Evolutionary conservation across 305 asterid genomes (phyloP), one percentile per base, ranked within the genome.

Genomic region (Fraxinus floribunda): DNA sequence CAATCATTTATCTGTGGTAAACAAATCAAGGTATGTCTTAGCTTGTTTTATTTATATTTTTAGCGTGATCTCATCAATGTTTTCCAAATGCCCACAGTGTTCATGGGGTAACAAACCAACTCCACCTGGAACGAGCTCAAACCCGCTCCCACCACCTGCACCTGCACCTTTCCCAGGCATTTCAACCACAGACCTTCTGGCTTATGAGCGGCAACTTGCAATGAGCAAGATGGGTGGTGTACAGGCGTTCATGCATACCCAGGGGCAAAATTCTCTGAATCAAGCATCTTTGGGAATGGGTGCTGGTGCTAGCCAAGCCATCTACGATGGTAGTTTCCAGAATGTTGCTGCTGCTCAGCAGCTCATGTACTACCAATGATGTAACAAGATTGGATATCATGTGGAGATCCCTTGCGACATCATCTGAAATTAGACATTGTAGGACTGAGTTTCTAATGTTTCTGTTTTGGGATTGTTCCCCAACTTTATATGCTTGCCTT

Each of bases 21-120:
- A 85, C 95, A 90, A 86, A 89, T 95, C 77, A 95, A 95, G 98
- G 97, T 95, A 81, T 9, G 86, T 81, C 60, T 30, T 55, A n/a
- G 66, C 24, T 55, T 55, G 26, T n/a, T 55, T 55, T 55, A 24
- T 55, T 55, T 55, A 55, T 55, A 55, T 55, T n/a, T 55, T 55
- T 55, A 1, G 66, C 66, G 0, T 55, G 66, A n/a, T 18, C 71
- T 62, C 71, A 62, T n/a, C 30, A 22, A 22, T 22, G 16, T 70
- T 30, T 26, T 26, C 10, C 8, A 30, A 26, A 11, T 29, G 22
- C 44, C 36, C 84, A 15, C 81, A 89, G 92, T 89, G 92, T 78
- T 89, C 91, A 13, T 89, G 91, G 92, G 92, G 91, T 30, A 89
- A 85, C 89, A 89, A 89, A 80, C 92, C 92, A 41, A 89, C 92